Base-by-base conservation (phyloP, 2,329 filamentous ascomycete species). In the Aureobasidium sp. region DNA sequence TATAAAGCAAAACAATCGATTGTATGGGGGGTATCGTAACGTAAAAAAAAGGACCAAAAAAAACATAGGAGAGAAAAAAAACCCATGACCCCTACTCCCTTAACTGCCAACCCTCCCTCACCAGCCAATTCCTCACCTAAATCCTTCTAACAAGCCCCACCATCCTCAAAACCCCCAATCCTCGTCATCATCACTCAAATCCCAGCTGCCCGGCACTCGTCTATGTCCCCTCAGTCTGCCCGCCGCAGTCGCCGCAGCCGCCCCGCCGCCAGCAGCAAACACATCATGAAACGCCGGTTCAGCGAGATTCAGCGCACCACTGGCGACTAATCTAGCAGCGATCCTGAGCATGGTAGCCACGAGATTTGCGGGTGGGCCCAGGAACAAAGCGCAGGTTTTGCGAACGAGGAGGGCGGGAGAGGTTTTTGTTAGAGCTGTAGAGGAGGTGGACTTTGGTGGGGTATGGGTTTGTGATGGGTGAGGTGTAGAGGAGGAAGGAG, bases 261-360 rank as follows among this genome's bases (percentile, higher is more conserved):
- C 48, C 37, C 37, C 58, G 15, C 34, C 37, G 14, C 22, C 41
- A 22, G 29, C 29, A 39, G 37, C 39, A 36, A 57, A 56, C 57
- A 45, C 45, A 5, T 63, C 57, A 53, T 58, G 62, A 44, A 45
- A 59, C 22, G 52, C 56, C 3, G 49, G 49, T 45, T 56, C 55
- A 3, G 60, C 62, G 6, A 65, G 57, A 25, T 59, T 64, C 27
- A 74, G 72, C 6, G 73, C 73, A 4, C 79, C 79, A 49, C 75
- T 75, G 1, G 86, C 82, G 65, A 96, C 90, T 64, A 96, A 90
- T 65, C 84, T 86, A 0, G 89, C 87, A 0, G 91, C 90, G 62
- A 96, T 90, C 62, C 86, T 85, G 5, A 96, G 81, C 80, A 96
- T 91, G 44, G 96, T 78, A 29, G 84, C 80, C 39, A 96, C 83